These are phyloP conservation scores for Neonectria coccinea DNA, from an alignment of 2,329 filamentous ascomycete genomes.

Conservation along the genomic window DNA sequence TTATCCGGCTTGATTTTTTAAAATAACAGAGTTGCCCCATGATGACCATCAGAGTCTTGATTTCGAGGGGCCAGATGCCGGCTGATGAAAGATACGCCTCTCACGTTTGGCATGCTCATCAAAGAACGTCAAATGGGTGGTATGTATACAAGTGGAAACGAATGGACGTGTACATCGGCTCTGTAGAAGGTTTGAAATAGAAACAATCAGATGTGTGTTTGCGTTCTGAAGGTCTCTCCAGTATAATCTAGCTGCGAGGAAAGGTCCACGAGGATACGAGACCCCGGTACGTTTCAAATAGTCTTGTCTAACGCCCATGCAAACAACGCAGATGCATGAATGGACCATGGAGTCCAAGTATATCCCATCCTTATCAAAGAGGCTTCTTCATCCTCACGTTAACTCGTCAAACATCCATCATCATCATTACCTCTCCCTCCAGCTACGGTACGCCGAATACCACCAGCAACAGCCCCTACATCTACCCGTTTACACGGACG, in stretches of 20 bases:
- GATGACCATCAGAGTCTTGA: neutral
- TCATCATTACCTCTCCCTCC: constrained; percentile 9
- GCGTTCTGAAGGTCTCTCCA: constrained; percentile 14
- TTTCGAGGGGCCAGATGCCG: constrained; percentile 20
- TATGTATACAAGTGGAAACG: constrained; percentile 24
- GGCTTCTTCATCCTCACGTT: neutral
- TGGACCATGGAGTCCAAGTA: constrained; percentile 2
- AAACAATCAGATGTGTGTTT: constrained; percentile 20
- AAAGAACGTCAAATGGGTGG: constrained; percentile 20
- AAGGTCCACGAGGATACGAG: constrained; percentile 7
- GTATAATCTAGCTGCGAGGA: constrained; percentile 6
- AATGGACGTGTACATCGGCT: constrained; percentile 25
- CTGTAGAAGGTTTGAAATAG: constrained; percentile 16
- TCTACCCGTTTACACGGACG: constrained; percentile 18
- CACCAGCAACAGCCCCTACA: constrained; percentile 20
- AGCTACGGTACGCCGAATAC: constrained; percentile 6
- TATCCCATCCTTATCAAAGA: constrained; percentile 5
- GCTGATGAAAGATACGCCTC: constrained; percentile 40
- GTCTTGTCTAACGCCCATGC: constrained; percentile 26
- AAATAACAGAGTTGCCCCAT: constrained; percentile 10
- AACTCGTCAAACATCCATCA: constrained; percentile 4
- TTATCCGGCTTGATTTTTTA: constrained; percentile 17
- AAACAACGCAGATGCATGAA: constrained; percentile 25
- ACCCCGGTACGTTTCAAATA: constrained; percentile 5
- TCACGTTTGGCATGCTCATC: constrained; percentile 28